A percentile compares a stretch with the other conserved stretches of the same genome.
Conservation (phyloP, 2,329 filamentous ascomycete genomes). For the Paecilomyces sp. region DNA sequence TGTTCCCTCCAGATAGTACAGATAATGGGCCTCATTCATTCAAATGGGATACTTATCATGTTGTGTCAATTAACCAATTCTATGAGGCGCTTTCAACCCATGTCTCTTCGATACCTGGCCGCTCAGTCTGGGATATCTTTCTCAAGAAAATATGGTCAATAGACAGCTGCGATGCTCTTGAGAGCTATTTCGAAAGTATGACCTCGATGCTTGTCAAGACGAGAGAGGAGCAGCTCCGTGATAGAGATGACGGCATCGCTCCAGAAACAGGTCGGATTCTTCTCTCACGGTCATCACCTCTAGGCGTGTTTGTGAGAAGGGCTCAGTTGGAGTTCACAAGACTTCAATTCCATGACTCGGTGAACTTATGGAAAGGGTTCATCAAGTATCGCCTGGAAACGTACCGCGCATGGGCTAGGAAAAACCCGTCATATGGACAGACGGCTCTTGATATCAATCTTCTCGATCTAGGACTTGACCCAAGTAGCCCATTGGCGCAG, state of each 20-base stretch:
- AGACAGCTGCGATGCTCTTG: conserved; percentile 72
- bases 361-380: conserved; percentile 75
- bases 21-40: conserved; percentile 12
- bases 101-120: conserved; percentile 57
- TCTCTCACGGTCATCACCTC: conserved; percentile 65
- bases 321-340: conserved; percentile 72
- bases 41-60: conserved; percentile 21
- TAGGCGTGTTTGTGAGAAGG: conserved; percentile 73
- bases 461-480: conserved; percentile 51
- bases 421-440: conserved; percentile 39
- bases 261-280: conserved; percentile 49
- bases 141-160: conserved; percentile 76
- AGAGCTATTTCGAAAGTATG: conserved; percentile 63
- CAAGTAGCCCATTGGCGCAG: conserved; percentile 40
- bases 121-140: conserved; percentile 82
- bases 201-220: conserved; percentile 53
- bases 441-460: conserved; percentile 57
- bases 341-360: conserved; percentile 70
- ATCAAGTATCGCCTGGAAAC: conserved; percentile 74
- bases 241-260: conserved; percentile 47
- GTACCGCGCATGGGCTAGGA: conserved; percentile 51
- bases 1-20: conserved; percentile 43
- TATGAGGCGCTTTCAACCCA: conserved; percentile 40
- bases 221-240: conserved; percentile 52
- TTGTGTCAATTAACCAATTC: conserved; percentile 38